Percentiles rank a stretch among this genome's conserved stretches.
Evolutionary conservation across 208 protist genomes (phyloP).

Genomic region (Crithidia mellificae): DNA sequence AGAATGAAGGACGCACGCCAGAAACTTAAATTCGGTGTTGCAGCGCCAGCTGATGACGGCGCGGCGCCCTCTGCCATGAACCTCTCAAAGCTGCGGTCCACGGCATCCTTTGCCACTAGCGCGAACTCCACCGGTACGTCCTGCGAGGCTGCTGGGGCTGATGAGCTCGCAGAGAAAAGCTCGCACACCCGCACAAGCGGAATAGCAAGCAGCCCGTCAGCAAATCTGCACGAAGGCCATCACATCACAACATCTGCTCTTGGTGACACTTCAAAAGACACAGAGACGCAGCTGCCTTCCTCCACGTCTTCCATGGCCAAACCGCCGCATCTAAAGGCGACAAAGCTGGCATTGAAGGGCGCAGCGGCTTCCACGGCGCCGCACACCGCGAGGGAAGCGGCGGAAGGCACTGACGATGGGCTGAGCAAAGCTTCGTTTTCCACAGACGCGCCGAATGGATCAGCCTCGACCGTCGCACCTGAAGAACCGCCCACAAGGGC

Average conservation of each 20-base stretch:
- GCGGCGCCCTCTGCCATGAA: neutral
- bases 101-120: too few relatives aligned
- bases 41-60: neutral
- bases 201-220: too few relatives aligned
- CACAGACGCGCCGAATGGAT: neutral
- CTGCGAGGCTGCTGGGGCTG: too few relatives aligned
- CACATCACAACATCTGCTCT: too few relatives aligned
- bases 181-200: too few relatives aligned
- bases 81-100: constrained; percentile 4
- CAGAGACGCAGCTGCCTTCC: too few relatives aligned
- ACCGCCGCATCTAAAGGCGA: neutral
- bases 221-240: too few relatives aligned
- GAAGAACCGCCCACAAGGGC: too few relatives aligned
- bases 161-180: too few relatives aligned
- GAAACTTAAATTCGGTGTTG: neutral
- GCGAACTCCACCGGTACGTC: too few relatives aligned
- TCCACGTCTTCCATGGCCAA: neutral
- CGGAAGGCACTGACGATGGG: neutral
- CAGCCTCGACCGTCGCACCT: neutral
- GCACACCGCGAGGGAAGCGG: neutral
- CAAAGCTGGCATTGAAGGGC: neutral
- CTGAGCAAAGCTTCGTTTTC: neutral
- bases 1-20: neutral
- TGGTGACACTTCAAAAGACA: too few relatives aligned
- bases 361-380: neutral